Evolutionary conservation across 169 alveolate species (phyloP), one percentile per base, ranked within the genome.

Genomic region (Plasmodium fragile): DNA sequence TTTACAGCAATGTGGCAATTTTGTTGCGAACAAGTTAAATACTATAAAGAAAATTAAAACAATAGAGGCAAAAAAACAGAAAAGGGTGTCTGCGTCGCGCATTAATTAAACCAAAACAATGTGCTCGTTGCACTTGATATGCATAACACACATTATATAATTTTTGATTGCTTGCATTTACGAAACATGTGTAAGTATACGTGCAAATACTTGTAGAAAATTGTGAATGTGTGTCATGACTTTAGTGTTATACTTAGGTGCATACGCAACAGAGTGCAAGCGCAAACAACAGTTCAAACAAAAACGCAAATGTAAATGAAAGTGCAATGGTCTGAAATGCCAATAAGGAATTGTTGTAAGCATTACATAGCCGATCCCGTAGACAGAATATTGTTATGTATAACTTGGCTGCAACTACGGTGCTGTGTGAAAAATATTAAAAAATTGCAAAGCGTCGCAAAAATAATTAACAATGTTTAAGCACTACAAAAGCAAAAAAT

Each of bases 391-490:
- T 32, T 81, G 25, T 39, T 28, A 53, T 81, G 4, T 28, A 53
- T 41, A 36, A 2, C 80, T 18, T 32, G 65, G 34, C 92, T 82
- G 92, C 92, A 82, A 82, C 4, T 65, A 82, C 32, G 92, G 92
- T 82, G 92, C 92, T 82, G 36, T 82, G 7, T 16, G 13, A 65
- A 39, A 65, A 39, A 32, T 28, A 5, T 53, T 53, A 53, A 81
- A 49, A 22, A 81, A 16, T 32, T 8, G 3, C 36, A 30, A 22
- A 13, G 32, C 28, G 18, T 53, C 65, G 41, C 65, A 81, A 13
- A 53, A 30, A 77, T 41, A 22, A 16, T 77, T 18, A 13, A 45
- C 45, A 6, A 45, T 22, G 10, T 81, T 32, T 53, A 43, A 8
- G 30, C 28, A 32, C 34, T 18, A 79, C n/a, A 79, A 25, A 28